Evolutionary conservation across 345 rosid genomes (phyloP), one percentile per base, ranked within the genome.

Genomic region (Camelina neglecta): DNA sequence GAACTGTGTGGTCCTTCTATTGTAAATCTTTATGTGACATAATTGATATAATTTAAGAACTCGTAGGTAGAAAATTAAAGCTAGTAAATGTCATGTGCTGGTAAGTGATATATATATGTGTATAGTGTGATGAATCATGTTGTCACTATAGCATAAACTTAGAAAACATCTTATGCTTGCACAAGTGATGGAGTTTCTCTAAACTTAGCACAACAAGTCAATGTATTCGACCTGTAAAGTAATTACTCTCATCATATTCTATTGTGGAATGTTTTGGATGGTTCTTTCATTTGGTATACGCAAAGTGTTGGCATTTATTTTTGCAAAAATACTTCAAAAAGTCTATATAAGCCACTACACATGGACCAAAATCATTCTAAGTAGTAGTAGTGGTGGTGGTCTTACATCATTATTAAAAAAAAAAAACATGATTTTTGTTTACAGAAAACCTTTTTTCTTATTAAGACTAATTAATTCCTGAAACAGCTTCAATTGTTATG

Each of bases 301-400:
- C 72, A 12, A 29, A 58, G 59, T 66, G 42, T 55, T 75, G 16
- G 39, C 58, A 35, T 67, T 49, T 48, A 6, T 67, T 33, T 12
- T 60, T 39, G 45, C 54, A 61, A 75, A 51, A 35, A 31, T 44
- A 60, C 64, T 62, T 62, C 59, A 54, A 76, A 69, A 76, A 55
- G 59, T 53, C 65, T 69, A 33, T 8, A 12, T 48, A 21, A 39
- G 71, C 64, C 80, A 76, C 80, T 45, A 63, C 11, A 63, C 51
- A 56, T 76, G 80, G 80, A 70, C 75, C 53, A 62, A 36, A 76
- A 62, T 76, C 80, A 70, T 76, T 70, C 71, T 45, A 69, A 68
- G 39, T 53, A 61, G 59, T 69, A 63, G 75, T 69, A 18, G 29
- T 29, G 31, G 80, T 69, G 71, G 75, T 76, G 36, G 71, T 76